Base-by-base conservation (phyloP, 1,139 yeast genomes). In the Hyphopichia khmerensis region DNA sequence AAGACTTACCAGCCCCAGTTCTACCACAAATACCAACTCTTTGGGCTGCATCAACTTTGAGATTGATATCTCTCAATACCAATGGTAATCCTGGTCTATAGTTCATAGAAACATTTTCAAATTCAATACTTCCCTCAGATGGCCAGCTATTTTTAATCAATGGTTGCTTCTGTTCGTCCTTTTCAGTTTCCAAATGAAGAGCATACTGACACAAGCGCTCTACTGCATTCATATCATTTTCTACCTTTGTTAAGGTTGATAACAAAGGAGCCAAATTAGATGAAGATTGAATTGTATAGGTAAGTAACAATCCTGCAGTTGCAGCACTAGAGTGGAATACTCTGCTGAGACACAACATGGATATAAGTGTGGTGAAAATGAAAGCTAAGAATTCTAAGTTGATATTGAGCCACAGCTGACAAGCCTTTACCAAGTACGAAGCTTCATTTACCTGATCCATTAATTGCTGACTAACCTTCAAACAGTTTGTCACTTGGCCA, bases 1-100 rank as follows among this genome's bases (percentile, higher is more conserved):
- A 76, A 1, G 82, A 76, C 54, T 80, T 80, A 51, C 86, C 86
- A 35, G 85, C 84, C 56, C 86, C 86, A 0, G 84, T 80, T 59
- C 86, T 69, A 38, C 86, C 86, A 65, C 84, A 79, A 43, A 80
- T 76, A 49, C 84, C 84, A 48, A 79, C 66, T 52, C 76, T 78
- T 50, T 78, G 80, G 31, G 58, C 53, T 8, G 67, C 61, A 26
- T 53, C 51, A 24, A 68, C 51, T 16, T 51, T 45, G 21, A 84
- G 55, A 21, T 51, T 56, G 14, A 69, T 58, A 15, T 47, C 41
- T 30, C 49, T 49, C 38, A 56, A 43, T 9, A 55, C 60, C 32
- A 50, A 43, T 1, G 59, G 60, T 34, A 55, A 46, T 0, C 50
- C 56, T 4, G 56, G 55, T 30, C 59, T 46, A 38, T 55, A 56